Base-by-base conservation (phyloP, 148 eudicot genomes). In the Cornus controversa region DNA sequence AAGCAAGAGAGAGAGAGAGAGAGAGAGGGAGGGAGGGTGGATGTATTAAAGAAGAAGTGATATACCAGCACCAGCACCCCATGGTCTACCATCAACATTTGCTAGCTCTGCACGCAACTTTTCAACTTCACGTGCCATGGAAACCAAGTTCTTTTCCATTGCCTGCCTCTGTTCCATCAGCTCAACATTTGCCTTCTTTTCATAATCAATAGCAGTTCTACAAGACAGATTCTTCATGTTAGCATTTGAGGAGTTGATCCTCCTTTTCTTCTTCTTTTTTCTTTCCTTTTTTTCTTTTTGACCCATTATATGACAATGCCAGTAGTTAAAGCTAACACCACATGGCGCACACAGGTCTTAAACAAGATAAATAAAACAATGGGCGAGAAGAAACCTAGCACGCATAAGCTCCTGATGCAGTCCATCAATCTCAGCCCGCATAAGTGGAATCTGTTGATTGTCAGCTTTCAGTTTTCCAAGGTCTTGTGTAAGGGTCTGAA, bases 61-160 rank as follows among this genome's bases (percentile, higher is more conserved):
- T 67, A 74, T 86, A 96, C 99, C 98, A 82, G 93, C 77, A 96
- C 99, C 98, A 82, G 93, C 77, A 76, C 80, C 79, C 98, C 96
- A 93, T 68, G 89, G 82, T 85, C 97, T 86, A 69, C 76, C 83
- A 82, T 83, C 89, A 72, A 88, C 80, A 86, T 77, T 87, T 31
- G 91, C 67, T 75, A 85, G 88, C 79, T 91, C 94, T 40, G 94
- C 93, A 69, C 93, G 92, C 50, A 96, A 86, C 87, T 93, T 96
- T 84, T 96, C 99, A 78, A 90, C 90, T 84, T 96, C 99, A 72
- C 98, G 95, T 67, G 98, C 96, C 98, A 93, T 92, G 37, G 91
- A 88, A 58, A 96, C 85, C 91, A 96, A 73, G 82, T 90, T 92
- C 75, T 89, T 92, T 86, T 96, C 97, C 99, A 93, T 91, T 72